phyloP scores from a whole-genome alignment of 2,329 filamentous ascomycete species.

The Botryotinia convoluta region DNA sequence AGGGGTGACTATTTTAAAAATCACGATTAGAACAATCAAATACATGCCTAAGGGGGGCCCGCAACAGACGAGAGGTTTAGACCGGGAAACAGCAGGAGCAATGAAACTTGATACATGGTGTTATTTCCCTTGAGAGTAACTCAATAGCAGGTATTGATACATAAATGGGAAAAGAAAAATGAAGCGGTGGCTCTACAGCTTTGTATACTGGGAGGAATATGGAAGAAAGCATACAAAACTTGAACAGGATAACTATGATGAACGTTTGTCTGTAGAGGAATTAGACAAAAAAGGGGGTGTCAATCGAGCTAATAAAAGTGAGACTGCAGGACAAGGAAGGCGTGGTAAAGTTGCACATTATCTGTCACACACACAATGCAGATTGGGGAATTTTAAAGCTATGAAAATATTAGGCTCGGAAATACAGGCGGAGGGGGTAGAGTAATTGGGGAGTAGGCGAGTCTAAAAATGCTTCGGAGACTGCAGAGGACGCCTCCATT shows the following conservation, averaged over 20 bases:
- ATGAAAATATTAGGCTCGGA: neutral
- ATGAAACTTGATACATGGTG: neutral
- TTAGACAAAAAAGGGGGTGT: neutral
- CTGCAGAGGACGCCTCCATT: too few relatives aligned
- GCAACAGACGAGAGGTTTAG: neutral
- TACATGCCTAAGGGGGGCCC: neutral
- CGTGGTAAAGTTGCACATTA: neutral
- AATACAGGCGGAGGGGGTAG: neutral
- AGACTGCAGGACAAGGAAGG: neutral
- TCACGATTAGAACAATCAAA: too few relatives aligned
- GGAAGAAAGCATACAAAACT: neutral
- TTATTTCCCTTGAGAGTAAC: too few relatives aligned
- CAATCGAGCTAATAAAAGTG: neutral
- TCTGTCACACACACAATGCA: too few relatives aligned
- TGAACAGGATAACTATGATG: too few relatives aligned
- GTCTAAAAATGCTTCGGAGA: too few relatives aligned
- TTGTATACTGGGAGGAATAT: neutral
- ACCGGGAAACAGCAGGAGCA: neutral
- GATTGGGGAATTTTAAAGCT: neutral
- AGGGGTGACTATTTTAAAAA: too few relatives aligned
- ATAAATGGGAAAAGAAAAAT: fast-evolving
- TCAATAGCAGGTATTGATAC: too few relatives aligned
- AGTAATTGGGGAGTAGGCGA: too few relatives aligned
- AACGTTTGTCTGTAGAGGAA: too few relatives aligned
- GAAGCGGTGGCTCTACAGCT: neutral